These are phyloP conservation scores for Candida manassasensis DNA, from an alignment of 805 yeast species.

Conservation along the genomic window DNA sequence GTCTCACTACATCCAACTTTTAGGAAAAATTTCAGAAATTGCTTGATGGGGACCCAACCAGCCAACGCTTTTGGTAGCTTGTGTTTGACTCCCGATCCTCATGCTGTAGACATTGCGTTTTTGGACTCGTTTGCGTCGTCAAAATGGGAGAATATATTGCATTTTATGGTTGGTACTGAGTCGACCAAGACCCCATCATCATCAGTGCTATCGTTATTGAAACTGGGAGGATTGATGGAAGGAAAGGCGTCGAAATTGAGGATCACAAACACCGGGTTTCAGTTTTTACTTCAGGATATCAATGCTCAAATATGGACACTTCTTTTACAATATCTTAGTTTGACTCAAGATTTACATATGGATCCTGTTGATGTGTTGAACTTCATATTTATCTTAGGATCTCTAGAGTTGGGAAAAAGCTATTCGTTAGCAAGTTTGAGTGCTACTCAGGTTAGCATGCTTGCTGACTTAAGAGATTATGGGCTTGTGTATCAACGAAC, in stretches of 20 bases:
- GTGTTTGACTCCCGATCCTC: constrained; percentile 46
- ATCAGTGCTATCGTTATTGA: constrained; percentile 74
- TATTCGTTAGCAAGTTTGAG: constrained; percentile 68
- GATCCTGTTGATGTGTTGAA: constrained; percentile 94
- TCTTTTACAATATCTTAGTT: constrained; percentile 76
- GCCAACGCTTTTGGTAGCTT: constrained; percentile 75
- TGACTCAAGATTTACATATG: constrained; percentile 81
- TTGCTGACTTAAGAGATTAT: constrained; percentile 85
- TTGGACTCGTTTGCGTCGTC: constrained; percentile 76
- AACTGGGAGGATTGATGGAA: constrained; percentile 86
- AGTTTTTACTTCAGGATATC: constrained; percentile 85
- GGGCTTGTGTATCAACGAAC: constrained; percentile 73
- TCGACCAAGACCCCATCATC: constrained; percentile 62
- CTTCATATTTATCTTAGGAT: constrained; percentile 89
- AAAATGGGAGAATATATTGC: constrained; percentile 93
- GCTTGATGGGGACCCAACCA: constrained; percentile 72
- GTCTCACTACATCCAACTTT: constrained; percentile 68
- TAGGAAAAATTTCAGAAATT: constrained; percentile 69
- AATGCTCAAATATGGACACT: constrained; percentile 95
- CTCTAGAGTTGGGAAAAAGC: constrained; percentile 84
- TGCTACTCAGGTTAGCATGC: constrained; percentile 78
- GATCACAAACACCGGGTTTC: constrained; percentile 91
- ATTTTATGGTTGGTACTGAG: constrained; percentile 96
- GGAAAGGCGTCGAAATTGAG: constrained; percentile 45
- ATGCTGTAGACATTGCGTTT: constrained; percentile 56